phyloP scores from a whole-genome alignment of 345 rosid genomes.

The Arabis alpina region DNA sequence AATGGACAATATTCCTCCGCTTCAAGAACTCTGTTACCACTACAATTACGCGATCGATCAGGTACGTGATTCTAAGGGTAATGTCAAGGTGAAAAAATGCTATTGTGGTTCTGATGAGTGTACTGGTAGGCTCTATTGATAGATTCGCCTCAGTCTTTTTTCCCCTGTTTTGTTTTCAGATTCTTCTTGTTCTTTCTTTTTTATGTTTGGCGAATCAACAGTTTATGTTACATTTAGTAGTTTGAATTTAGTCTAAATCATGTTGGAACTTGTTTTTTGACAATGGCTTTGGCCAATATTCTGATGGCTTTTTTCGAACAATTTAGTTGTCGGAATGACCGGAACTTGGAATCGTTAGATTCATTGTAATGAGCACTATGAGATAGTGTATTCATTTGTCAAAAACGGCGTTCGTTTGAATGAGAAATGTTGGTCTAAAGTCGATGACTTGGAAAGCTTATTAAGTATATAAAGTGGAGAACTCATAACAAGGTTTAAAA shows the following conservation, averaged over 20 bases:
- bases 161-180: background rate
- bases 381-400: no score
- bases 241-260: background rate
- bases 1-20: conserved; percentile 81
- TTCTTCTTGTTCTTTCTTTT: conserved; percentile 9
- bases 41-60: conserved; percentile 71
- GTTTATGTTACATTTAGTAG: conserved; percentile 13
- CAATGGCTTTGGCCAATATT: no score
- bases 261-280: no score
- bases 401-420: no score
- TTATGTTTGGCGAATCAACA: background rate
- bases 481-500: no score
- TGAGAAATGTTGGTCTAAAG: no score
- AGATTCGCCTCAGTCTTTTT: conserved; percentile 31
- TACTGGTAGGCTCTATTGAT: conserved; percentile 77
- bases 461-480: no score
- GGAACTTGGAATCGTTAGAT: no score
- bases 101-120: conserved; percentile 81
- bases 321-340: no score
- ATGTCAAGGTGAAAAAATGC: conserved; percentile 70
- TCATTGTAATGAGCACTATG: no score
- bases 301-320: no score
- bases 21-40: conserved; percentile 82
- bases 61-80: conserved; percentile 71
- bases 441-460: no score